These are phyloP conservation scores for Hymenoscyphus fraxineus DNA, from an alignment of 2,329 filamentous ascomycete species.

Conservation along the genomic window DNA sequence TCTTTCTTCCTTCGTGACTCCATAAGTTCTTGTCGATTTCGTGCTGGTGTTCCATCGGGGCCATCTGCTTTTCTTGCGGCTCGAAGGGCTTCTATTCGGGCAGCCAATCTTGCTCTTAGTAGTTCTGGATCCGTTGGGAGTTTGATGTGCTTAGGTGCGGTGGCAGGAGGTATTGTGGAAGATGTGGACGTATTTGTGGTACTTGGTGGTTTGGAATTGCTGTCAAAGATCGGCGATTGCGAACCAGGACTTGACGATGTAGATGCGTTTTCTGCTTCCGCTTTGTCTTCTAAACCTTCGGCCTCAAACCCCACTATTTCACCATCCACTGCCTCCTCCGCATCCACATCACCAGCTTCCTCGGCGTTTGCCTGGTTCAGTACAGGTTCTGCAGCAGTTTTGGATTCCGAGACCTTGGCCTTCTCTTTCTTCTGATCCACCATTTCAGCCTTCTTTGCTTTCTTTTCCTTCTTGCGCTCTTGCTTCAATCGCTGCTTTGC, in stretches of 20 bases:
- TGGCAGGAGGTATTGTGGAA: conserved; percentile 57
- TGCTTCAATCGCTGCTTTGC: conserved; percentile 29
- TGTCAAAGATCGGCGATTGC: conserved; percentile 61
- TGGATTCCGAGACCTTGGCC: conserved; percentile 20
- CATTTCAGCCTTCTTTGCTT: conserved; percentile 45
- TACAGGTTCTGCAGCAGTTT: not conserved
- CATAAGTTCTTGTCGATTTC: conserved; percentile 86
- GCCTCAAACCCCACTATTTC: conserved; percentile 45
- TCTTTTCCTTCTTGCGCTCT: conserved; percentile 35
- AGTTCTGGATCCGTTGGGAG: conserved; percentile 68
- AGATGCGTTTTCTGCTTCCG: conserved; percentile 38
- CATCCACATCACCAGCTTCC: conserved; percentile 24
- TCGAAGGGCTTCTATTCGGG: conserved; percentile 79
- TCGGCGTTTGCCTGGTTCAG: conserved; percentile 21
- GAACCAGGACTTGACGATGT: conserved; percentile 46
- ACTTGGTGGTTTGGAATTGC: conserved; percentile 44
- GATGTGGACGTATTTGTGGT: conserved; percentile 66
- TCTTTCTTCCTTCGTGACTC: conserved; percentile 86
- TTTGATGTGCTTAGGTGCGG: conserved; percentile 63
- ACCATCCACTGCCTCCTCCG: conserved; percentile 24
- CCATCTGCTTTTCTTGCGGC: conserved; percentile 85
- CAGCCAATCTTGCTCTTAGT: conserved; percentile 73
- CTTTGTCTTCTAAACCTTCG: conserved; percentile 44
- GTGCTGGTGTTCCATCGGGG: conserved; percentile 73
- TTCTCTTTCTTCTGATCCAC: conserved; percentile 36